phyloP scores from a whole-genome alignment of 192 early-diverging fungal species.

The Linnemannia hyalina region DNA sequence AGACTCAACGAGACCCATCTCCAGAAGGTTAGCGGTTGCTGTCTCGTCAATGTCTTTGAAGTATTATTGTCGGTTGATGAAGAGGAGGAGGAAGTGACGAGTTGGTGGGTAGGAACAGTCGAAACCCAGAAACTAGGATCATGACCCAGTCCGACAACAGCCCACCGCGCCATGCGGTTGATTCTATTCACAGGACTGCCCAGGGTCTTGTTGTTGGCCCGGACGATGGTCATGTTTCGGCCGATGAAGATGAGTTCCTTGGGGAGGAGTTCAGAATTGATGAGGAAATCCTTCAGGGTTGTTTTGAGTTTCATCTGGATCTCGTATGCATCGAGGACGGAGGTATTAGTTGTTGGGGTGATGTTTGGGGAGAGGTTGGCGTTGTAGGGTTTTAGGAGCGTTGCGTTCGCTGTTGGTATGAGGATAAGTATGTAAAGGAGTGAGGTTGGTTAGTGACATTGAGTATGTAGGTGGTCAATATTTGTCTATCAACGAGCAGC shows the following conservation, averaged over 20 bases:
- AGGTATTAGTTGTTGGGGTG: constrained; percentile 45
- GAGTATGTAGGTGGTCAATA: neutral
- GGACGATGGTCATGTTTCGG: constrained; percentile 88
- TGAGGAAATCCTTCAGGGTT: constrained; percentile 77
- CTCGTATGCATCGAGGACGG: constrained; percentile 74
- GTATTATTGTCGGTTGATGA: neutral
- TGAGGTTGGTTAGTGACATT: neutral
- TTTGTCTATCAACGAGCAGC: neutral
- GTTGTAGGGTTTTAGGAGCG: constrained; percentile 77
- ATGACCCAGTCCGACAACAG: constrained; percentile 69
- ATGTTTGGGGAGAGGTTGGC: constrained; percentile 61
- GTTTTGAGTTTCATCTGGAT: constrained; percentile 84
- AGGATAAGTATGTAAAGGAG: neutral
- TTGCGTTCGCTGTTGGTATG: constrained; percentile 55
- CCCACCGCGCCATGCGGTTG: constrained; percentile 87
- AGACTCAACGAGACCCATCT: constrained; percentile 28
- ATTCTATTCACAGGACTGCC: constrained; percentile 92
- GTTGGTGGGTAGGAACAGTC: neutral
- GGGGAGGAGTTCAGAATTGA: constrained; percentile 78
- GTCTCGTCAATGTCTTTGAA: neutral
- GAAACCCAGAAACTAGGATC: constrained; percentile 53
- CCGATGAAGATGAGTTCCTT: constrained; percentile 92
- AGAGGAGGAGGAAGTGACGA: neutral
- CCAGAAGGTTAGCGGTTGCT: constrained; percentile 20
- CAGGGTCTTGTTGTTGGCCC: constrained; percentile 87